Evolutionary conservation across 352 stramenopile genomes (phyloP).

Genomic region (Phytophthora pluvialis): DNA sequence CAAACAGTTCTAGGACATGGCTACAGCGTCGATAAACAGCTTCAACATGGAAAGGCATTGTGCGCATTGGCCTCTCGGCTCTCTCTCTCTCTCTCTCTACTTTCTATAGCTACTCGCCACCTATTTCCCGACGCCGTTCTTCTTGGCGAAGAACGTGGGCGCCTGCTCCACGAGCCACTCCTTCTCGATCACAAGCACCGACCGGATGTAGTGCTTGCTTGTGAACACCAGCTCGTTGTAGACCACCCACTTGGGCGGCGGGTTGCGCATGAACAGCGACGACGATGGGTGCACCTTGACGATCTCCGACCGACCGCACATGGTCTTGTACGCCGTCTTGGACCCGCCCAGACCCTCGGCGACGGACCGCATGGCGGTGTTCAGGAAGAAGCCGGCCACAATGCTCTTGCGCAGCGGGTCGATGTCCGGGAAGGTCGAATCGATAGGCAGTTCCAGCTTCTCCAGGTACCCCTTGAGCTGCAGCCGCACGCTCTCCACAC

Average conservation of each 20-base stretch:
- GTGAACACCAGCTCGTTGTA: constrained; percentile 93
- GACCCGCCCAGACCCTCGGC: constrained; percentile 67
- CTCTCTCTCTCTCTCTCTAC: neutral
- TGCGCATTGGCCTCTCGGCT: too few relatives aligned
- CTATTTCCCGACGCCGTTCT: constrained; percentile 36
- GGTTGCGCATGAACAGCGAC: constrained; percentile 90
- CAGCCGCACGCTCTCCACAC: constrained; percentile 82
- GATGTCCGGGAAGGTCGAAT: constrained; percentile 77
- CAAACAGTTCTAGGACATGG: constrained; percentile 11
- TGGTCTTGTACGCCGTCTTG: constrained; percentile 89
- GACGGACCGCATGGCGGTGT: constrained; percentile 88
- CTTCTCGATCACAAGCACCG: constrained; percentile 88
- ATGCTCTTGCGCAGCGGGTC: constrained; percentile 90
- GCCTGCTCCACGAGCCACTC: constrained; percentile 89
- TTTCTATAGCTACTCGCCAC: constrained; percentile 1
- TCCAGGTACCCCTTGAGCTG: constrained; percentile 78
- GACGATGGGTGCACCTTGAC: constrained; percentile 91
- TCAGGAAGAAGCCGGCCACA: constrained; percentile 89
- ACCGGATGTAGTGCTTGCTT: constrained; percentile 92
- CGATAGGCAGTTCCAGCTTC: constrained; percentile 70
- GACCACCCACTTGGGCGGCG: constrained; percentile 83
- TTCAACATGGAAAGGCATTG: constrained; percentile 9
- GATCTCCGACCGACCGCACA: constrained; percentile 81
- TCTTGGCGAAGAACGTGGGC: constrained; percentile 84
- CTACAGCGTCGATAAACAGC: constrained; percentile 5